Conservation (phyloP, 192 early-diverging fungal genomes). For the Piromyces sp. region DNA sequence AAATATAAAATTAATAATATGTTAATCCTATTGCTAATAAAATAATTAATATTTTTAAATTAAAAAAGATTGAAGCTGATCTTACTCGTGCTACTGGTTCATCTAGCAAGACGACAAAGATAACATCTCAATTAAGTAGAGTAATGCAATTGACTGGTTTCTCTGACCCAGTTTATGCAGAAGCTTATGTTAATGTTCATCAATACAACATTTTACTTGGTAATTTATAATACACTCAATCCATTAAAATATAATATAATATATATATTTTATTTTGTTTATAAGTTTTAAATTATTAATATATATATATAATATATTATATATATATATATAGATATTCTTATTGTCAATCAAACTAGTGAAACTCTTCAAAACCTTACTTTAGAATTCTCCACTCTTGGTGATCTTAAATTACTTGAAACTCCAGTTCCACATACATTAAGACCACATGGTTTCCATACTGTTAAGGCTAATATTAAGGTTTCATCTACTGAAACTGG, state of each 20-base stretch:
- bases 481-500: constrained; percentile 96
- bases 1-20: too few relatives aligned
- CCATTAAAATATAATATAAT: too few relatives aligned
- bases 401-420: constrained; percentile 94
- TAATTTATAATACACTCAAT: too few relatives aligned
- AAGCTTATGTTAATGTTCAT: constrained; percentile 91
- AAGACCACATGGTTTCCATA: constrained; percentile 82
- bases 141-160: constrained; percentile 94
- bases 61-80: constrained; percentile 60
- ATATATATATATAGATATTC: constrained; percentile 44
- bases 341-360: constrained; percentile 91
- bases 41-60: neutral
- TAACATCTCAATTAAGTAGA: constrained; percentile 75
- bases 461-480: constrained; percentile 94
- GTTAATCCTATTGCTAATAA: too few relatives aligned
- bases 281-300: neutral
- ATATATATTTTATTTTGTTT: neutral
- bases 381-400: constrained; percentile 96
- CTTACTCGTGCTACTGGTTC: constrained; percentile 65
- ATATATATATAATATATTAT: neutral
- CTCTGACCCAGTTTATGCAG: constrained; percentile 96
- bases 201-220: constrained; percentile 91
- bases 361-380: constrained; percentile 91
- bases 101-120: constrained; percentile 34
- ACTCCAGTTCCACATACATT: constrained; percentile 71